Evolutionary conservation across 2,329 filamentous ascomycete genomes (phyloP).

Genomic region (Ascochyta clinopodiicola): DNA sequence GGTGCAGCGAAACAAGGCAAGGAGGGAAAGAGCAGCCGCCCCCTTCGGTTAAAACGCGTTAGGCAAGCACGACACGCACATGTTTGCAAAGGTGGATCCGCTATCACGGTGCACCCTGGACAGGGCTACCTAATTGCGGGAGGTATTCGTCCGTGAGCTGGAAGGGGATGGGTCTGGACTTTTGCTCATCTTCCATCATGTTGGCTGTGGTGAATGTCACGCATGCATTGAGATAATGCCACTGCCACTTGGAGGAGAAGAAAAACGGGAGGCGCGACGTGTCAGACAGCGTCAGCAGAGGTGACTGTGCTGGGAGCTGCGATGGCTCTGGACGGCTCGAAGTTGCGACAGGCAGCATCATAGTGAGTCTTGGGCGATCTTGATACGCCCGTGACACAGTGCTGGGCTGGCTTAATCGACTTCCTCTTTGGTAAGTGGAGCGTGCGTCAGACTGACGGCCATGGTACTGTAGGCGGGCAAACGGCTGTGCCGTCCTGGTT

Average conservation of each 20-base stretch:
- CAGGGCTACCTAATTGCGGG: not conserved
- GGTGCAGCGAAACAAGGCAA: not conserved
- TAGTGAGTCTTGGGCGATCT: conserved; percentile 9
- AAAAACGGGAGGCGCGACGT: not conserved
- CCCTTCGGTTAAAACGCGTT: too few relatives aligned
- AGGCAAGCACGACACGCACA: too few relatives aligned
- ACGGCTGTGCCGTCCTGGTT: not conserved
- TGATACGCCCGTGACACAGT: not conserved
- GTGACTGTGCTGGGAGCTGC: not conserved
- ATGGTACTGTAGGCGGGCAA: not conserved
- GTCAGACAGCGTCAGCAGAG: not conserved
- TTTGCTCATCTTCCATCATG: not conserved
- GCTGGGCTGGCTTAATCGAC: conserved; percentile 3
- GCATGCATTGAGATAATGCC: not conserved
- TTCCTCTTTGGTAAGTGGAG: conserved; percentile 4
- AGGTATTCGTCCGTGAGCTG: conserved; percentile 2
- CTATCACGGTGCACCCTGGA: not conserved
- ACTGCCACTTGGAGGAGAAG: not conserved
- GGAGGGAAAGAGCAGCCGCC: not conserved
- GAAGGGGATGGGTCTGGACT: not conserved
- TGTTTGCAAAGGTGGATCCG: too few relatives aligned
- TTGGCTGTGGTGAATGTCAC: not conserved
- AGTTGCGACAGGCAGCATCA: conserved; percentile 4
- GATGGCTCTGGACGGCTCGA: not conserved
- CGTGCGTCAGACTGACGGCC: not conserved